Evolutionary conservation across 495 filamentous ascomycete genomes (phyloP), one percentile per base, ranked within the genome.

Genomic region (Ramalina intermedia): DNA sequence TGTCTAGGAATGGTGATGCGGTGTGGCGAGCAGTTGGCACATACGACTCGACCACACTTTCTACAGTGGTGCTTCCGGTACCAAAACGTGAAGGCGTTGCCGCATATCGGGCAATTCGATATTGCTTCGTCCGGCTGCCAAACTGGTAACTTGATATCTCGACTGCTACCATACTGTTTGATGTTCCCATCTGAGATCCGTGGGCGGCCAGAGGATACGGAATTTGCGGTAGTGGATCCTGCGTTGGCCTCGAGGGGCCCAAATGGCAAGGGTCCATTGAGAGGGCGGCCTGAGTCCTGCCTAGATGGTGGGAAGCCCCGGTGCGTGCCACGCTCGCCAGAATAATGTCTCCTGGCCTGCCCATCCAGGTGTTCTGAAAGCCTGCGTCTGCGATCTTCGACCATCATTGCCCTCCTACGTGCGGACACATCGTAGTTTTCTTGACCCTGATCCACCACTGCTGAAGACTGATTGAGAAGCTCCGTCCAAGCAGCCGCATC

Each of bases 31-130:
- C 91, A 98, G 16, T 75, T 66, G 46, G 81, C 77, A 62, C 91
- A 98, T 13, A 98, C 93, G 1, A 98, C 93, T 26, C 89, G 75
- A 6, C 91, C 91, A 63, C 91, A 98, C 69, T 95, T 96, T 46
- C 89, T 87, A 66, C 89, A 96, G 60, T 96, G 89, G 62, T 96
- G 89, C 58, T 90, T 91, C 46, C 89, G 73, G 61, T 86, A 78
- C 73, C 84, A 94, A 56, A 94, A 87, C 57, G 73, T 84, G 57
- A 96, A 96, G 16, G 73, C 69, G 3, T 70, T 79, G 26, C 63
- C 62, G 53, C 89, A 96, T 37, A 95, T 94, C 1, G 87, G 86
- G 63, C 89, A 96, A 37, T 73, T 69, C 0, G 76, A 75, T 16
- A 81, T 86, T 52, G 87, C 82, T 17, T 73, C 66, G 62, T 96